These are phyloP conservation scores for Boletus rubescentipes DNA, from an alignment of 768 basidiomycete genomes.

Conservation along the genomic window DNA sequence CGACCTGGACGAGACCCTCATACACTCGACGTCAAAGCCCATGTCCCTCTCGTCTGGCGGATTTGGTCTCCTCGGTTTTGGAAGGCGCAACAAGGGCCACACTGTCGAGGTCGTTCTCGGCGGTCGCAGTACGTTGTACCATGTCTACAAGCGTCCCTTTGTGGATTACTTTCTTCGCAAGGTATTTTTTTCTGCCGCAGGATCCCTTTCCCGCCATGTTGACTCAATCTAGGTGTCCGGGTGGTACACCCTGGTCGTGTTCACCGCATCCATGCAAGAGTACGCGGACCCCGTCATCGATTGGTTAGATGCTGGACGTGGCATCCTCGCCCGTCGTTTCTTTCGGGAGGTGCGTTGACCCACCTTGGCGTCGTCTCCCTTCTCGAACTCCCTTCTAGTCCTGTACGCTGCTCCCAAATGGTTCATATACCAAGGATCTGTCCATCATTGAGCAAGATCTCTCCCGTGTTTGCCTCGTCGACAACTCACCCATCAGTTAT, in stretches of 20 bases:
- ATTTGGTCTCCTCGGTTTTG: constrained; percentile 61
- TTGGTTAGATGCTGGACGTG: constrained; percentile 95
- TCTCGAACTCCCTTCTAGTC: constrained; percentile 49
- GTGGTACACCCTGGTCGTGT: constrained; percentile 99
- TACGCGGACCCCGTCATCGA: constrained; percentile 99
- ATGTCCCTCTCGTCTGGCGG: constrained; percentile 48
- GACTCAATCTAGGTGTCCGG: constrained; percentile 73
- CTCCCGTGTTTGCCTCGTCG: constrained; percentile 89
- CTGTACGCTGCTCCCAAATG: constrained; percentile 89
- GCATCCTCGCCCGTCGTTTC: constrained; percentile 82
- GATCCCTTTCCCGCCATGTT: not conserved
- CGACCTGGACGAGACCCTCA: constrained; percentile 97
- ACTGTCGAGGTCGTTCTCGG: constrained; percentile 92
- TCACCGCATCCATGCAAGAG: constrained; percentile 98
- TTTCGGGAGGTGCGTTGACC: constrained; percentile 79
- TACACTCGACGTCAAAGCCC: constrained; percentile 92
- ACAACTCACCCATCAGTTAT: constrained; percentile 95
- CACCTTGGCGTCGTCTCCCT: not conserved
- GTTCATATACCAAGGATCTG: constrained; percentile 93
- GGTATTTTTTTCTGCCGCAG: constrained; percentile 39
- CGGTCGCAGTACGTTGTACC: constrained; percentile 88
- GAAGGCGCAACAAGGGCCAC: constrained; percentile 66
- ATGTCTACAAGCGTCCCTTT: constrained; percentile 98
- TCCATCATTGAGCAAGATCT: constrained; percentile 86
- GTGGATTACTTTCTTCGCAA: constrained; percentile 93